Evolutionary conservation across 352 stramenopile species (phyloP).

Genomic region (Pseudoperonospora humuli): DNA sequence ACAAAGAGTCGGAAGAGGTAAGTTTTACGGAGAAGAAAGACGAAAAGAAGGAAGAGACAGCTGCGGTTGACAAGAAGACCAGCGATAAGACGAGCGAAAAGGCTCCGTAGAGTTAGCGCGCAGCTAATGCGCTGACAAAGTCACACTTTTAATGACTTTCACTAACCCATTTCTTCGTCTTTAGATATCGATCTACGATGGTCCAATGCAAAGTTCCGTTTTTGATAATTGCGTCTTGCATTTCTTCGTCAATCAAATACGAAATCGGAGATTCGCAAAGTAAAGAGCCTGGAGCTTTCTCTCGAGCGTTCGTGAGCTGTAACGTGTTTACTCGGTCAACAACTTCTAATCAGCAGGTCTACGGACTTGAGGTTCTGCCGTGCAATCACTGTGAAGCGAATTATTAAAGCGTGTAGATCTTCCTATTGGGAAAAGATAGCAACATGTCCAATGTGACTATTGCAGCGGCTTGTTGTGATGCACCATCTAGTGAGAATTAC

Average conservation of each 20-base stretch:
- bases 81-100: conserved; percentile 45
- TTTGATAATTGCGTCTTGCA: too few relatives aligned
- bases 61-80: conserved; percentile 17
- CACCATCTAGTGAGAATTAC: conserved; percentile 34
- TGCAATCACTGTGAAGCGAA: conserved; percentile 21
- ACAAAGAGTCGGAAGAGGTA: conserved; percentile 84
- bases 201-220: not conserved
- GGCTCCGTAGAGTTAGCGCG: conserved; percentile 30
- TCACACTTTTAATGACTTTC: conserved; percentile 17
- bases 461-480: conserved; percentile 32
- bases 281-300: conserved; percentile 24
- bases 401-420: conserved; percentile 41
- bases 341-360: conserved; percentile 45
- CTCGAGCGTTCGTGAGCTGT: conserved; percentile 39
- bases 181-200: not conserved
- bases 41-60: conserved; percentile 33
- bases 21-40: conserved; percentile 66
- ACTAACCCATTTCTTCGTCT: not conserved
- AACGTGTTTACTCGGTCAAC: conserved; percentile 33
- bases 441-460: conserved; percentile 37
- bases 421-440: conserved; percentile 45
- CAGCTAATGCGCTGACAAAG: conserved; percentile 10
- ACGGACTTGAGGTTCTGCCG: conserved; percentile 36
- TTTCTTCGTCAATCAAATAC: conserved; percentile 28
- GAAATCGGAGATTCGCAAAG: conserved; percentile 16